phyloP scores from a whole-genome alignment of 345 rosid genomes.

The Streptanthus diversifolius region DNA sequence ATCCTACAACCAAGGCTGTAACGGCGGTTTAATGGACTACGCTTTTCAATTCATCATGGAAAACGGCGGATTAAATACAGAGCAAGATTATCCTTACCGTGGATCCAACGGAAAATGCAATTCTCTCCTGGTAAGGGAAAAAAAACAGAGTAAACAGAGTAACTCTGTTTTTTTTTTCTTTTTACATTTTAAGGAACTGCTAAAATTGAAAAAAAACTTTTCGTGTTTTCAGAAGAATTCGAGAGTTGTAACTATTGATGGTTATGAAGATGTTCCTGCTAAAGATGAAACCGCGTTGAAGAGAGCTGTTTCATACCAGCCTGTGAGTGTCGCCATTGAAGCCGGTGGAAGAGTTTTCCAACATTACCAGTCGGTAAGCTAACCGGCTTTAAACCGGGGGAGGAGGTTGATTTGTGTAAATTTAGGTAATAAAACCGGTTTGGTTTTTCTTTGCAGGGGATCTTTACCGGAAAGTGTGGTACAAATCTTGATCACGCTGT shows the following conservation, averaged over 20 bases:
- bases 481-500: slow-evolving; percentile 72
- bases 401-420: neutral
- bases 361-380: slow-evolving; percentile 65
- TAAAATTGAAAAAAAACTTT: neutral
- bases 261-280: slow-evolving; percentile 68
- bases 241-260: slow-evolving; percentile 74
- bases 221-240: slow-evolving; percentile 47
- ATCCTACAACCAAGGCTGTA: slow-evolving; percentile 65
- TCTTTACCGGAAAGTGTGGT: slow-evolving; percentile 76
- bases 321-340: slow-evolving; percentile 94
- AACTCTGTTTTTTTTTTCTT: neutral
- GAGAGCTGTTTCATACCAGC: slow-evolving; percentile 79
- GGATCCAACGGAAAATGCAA: slow-evolving; percentile 55
- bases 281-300: slow-evolving; percentile 58
- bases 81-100: slow-evolving; percentile 69
- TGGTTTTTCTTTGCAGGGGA: slow-evolving; percentile 45
- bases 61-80: slow-evolving; percentile 81
- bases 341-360: slow-evolving; percentile 80
- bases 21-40: slow-evolving; percentile 96
- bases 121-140: slow-evolving; percentile 41
- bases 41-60: slow-evolving; percentile 84
- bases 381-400: neutral
- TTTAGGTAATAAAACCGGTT: neutral
- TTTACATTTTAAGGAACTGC: neutral
- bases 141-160: slow-evolving; percentile 13